These are phyloP conservation scores for Pyricularia sp. DNA, from an alignment of 2,329 filamentous ascomycete species.

Conservation along the genomic window DNA sequence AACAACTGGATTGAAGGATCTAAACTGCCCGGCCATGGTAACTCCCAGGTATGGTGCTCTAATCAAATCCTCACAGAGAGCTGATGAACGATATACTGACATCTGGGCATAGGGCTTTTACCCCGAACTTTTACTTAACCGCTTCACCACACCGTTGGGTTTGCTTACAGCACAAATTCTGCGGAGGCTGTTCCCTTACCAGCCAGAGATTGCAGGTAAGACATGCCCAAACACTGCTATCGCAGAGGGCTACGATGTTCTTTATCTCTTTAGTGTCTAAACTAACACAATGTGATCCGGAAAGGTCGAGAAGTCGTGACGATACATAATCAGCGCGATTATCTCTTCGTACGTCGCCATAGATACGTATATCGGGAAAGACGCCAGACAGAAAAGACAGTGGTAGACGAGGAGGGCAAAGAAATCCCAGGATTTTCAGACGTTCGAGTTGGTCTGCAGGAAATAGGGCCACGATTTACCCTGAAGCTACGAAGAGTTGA, in stretches of 20 bases:
- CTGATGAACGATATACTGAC: constrained; percentile 29
- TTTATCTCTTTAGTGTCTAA: neutral
- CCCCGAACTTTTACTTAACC: constrained; percentile 3
- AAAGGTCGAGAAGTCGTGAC: constrained; percentile 82
- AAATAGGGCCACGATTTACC: constrained; percentile 61
- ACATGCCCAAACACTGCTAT: neutral
- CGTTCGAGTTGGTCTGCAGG: constrained; percentile 78
- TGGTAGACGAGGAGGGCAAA: constrained; percentile 69
- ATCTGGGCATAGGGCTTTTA: neutral
- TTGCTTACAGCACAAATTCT: constrained; percentile 79
- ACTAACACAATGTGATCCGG: neutral
- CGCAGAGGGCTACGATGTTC: neutral
- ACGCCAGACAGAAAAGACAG: constrained; percentile 71
- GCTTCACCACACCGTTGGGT: constrained; percentile 82
- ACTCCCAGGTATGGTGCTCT: constrained; percentile 29
- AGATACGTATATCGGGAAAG: constrained; percentile 90
- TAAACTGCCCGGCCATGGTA: constrained; percentile 76
- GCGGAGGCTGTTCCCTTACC: constrained; percentile 62
- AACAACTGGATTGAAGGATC: constrained; percentile 84
- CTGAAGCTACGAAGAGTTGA: constrained; percentile 85
- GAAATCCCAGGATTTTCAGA: constrained; percentile 74
- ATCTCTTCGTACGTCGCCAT: constrained; percentile 84
- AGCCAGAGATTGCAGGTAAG: constrained; percentile 64
- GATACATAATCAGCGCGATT: constrained; percentile 89
- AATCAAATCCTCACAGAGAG: too few relatives aligned